Conservation (phyloP, 352 stramenopile genomes). For the Globisporangium uncinulatum region DNA sequence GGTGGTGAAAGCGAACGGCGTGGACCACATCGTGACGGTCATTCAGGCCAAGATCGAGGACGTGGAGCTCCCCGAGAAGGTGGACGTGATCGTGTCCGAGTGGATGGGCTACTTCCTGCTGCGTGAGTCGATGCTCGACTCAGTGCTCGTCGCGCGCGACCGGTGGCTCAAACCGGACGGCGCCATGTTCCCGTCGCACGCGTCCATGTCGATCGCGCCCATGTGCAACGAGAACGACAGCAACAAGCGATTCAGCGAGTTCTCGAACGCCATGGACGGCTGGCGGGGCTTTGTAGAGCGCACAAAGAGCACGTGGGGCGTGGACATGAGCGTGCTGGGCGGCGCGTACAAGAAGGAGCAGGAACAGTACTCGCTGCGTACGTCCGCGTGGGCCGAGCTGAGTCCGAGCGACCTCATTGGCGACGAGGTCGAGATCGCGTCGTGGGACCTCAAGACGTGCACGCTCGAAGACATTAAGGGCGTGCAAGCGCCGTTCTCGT, state of each 20-base stretch:
- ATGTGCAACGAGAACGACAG: slow-evolving; percentile 93
- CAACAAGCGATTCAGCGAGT: slow-evolving; percentile 82
- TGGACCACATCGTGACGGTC: slow-evolving; percentile 96
- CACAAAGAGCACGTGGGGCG: slow-evolving; percentile 93
- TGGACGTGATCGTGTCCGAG: slow-evolving; percentile 99
- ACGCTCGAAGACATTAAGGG: slow-evolving; percentile 81
- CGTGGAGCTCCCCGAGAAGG: slow-evolving; percentile 95
- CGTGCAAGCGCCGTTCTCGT: slow-evolving; percentile 59
- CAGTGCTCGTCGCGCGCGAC: slow-evolving; percentile 94
- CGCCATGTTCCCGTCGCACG: slow-evolving; percentile 98
- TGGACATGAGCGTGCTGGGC: slow-evolving; percentile 95
- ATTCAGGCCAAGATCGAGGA: slow-evolving; percentile 99
- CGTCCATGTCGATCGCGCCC: slow-evolving; percentile 97
- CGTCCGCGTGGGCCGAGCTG: slow-evolving; percentile 80
- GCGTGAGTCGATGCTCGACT: slow-evolving; percentile 99
- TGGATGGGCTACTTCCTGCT: slow-evolving; percentile 99
- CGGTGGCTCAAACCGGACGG: slow-evolving; percentile 95
- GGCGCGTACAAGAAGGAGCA: slow-evolving; percentile 85
- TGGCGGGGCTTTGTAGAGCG: slow-evolving; percentile 87
- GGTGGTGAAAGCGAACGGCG: slow-evolving; percentile 95
- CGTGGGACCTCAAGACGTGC: slow-evolving; percentile 82
- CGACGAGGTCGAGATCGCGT: slow-evolving; percentile 74
- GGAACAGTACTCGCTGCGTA: slow-evolving; percentile 85
- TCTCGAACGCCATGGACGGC: slow-evolving; percentile 79
- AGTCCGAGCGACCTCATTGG: slow-evolving; percentile 72